Base-by-base conservation (phyloP, 352 stramenopile species). In the Phytophthora sojae region DNA sequence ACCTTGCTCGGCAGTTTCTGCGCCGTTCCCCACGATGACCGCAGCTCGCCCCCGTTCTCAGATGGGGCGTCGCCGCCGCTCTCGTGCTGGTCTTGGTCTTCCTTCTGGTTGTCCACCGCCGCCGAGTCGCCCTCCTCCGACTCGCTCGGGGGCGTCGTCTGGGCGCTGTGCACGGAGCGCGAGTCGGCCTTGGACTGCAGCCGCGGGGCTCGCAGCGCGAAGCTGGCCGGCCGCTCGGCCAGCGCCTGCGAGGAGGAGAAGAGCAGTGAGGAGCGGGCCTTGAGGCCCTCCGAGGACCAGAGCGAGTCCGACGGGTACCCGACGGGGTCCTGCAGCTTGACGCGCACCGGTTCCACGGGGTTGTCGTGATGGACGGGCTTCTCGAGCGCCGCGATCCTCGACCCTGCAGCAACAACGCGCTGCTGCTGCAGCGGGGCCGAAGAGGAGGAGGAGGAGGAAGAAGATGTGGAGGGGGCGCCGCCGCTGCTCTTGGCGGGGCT, bases 231-330 rank as follows among this genome's bases (percentile, higher is more conserved):
- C 47, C 59, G 74, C 14, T 77, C 65, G n/a, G 42, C 64, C 55
- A 70, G 32, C 19, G 57, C 44, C 56, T 81, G 74, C 26, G 73
- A 77, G 37, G 70, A 45, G 6, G 74, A 81, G 59, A 88, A 91
- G 19, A 93, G 77, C 52, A 86, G 68, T 25, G 86, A 80, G 1
- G 76, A 61, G 50, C 80, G 80, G 19, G 77, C 53, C 23, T 77
- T 64, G 23, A 93, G 75, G 14, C 86, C 85, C 55, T 89, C 85
- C 12, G 83, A 79, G 26, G 86, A 87, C 86, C 86, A 94, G 23
- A 92, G 59, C 26, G 84, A 71, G 37, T 80, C 69, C 29, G 77
- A 75, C 21, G 76, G 57, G 45, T 73, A 85, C 30, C 79, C 68
- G 23, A 71, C 64, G 19, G 80, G 80, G 50, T 87, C 76, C 69